Conservation (phyloP, 1,139 yeast genomes). For the Ogataea hybrid region DNA sequence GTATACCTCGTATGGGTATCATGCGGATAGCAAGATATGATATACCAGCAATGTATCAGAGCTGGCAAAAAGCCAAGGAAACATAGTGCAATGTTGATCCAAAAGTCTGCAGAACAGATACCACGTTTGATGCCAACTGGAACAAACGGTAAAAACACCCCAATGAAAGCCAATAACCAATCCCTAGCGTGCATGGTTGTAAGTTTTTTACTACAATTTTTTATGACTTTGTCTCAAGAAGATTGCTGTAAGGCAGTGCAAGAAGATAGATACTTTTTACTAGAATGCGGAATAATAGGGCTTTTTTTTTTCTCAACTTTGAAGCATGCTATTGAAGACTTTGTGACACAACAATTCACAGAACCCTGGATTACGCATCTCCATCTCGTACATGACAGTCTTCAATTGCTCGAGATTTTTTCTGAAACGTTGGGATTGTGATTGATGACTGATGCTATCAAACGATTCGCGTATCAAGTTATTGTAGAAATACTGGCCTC, state of each 20-base stretch:
- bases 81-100: slow-evolving; percentile 74
- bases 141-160: slow-evolving; percentile 80
- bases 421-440: slow-evolving; percentile 15
- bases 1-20: slow-evolving; percentile 35
- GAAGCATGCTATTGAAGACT: slow-evolving; percentile 36
- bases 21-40: slow-evolving; percentile 55
- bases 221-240: background rate
- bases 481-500: slow-evolving; percentile 15
- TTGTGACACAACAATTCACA: slow-evolving; percentile 67
- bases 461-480: slow-evolving; percentile 14
- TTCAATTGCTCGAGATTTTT: slow-evolving; percentile 15
- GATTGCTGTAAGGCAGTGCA: slow-evolving; percentile 8
- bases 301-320: background rate
- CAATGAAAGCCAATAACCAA: slow-evolving; percentile 74
- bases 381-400: slow-evolving; percentile 30
- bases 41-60: slow-evolving; percentile 60
- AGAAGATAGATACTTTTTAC: background rate
- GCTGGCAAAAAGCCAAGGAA: slow-evolving; percentile 84
- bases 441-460: slow-evolving; percentile 13
- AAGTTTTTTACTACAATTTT: background rate
- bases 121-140: slow-evolving; percentile 83
- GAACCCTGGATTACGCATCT: slow-evolving; percentile 58
- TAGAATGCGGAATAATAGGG: background rate
- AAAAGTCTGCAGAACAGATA: slow-evolving; percentile 60
- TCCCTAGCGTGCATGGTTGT: slow-evolving; percentile 61